Conservation (phyloP, 441 rosid genomes). For the Populus hybrid region DNA sequence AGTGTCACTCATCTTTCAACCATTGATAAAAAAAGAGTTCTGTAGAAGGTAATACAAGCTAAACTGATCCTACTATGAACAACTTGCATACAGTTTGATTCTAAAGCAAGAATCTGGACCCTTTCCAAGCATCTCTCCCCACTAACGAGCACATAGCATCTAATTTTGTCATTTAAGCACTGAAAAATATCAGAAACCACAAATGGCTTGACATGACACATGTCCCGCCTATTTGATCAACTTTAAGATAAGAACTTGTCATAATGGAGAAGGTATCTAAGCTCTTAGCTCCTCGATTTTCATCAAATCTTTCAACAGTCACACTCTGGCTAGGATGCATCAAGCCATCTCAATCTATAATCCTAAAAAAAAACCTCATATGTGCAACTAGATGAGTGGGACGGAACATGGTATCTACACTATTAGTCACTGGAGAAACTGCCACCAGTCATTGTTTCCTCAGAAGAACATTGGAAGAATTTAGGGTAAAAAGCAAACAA, state of each 20-base stretch:
- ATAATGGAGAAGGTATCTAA: background rate
- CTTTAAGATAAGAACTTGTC: background rate
- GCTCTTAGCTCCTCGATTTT: background rate
- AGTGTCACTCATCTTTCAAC: constrained; percentile 30
- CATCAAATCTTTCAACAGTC: background rate
- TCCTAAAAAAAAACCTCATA: background rate
- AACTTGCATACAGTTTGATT: background rate
- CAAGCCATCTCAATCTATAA: background rate
- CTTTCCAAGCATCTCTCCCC: background rate
- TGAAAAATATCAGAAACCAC: background rate
- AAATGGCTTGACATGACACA: background rate
- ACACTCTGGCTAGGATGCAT: background rate
- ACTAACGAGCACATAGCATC: background rate
- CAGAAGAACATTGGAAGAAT: background rate
- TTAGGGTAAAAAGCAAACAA: background rate
- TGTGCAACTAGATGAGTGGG: background rate
- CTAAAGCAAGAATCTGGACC: background rate
- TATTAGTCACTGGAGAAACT: background rate
- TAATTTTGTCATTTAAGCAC: background rate
- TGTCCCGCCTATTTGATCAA: background rate
- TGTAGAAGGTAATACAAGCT: background rate
- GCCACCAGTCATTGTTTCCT: background rate
- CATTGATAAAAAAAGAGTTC: background rate
- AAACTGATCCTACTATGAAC: background rate
- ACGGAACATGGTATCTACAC: background rate